phyloP scores from a whole-genome alignment of 495 filamentous ascomycete genomes.

The Lasiosphaeriaceae sp. region DNA sequence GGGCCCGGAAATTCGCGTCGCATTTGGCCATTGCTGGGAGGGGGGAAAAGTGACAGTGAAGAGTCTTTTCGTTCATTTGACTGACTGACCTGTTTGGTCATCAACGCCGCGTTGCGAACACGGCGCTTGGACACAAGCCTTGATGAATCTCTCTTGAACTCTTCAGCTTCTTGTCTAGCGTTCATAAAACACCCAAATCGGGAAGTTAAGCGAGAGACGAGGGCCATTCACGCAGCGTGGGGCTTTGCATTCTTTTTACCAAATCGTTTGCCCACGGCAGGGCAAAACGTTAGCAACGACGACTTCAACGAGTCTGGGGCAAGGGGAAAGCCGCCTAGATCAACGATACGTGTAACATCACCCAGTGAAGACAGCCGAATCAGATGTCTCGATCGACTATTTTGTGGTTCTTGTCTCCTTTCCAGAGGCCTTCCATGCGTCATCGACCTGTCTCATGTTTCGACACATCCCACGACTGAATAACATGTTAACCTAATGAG shows the following conservation, averaged over 20 bases:
- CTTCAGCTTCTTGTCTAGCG: neutral
- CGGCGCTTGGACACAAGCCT: no score
- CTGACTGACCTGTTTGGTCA: no score
- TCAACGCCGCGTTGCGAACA: no score
- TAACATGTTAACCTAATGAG: neutral
- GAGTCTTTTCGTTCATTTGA: no score
- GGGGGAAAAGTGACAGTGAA: no score
- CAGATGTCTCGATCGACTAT: neutral
- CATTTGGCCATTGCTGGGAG: neutral
- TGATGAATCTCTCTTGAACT: no score
- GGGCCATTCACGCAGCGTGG: neutral
- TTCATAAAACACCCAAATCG: neutral
- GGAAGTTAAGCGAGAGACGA: neutral
- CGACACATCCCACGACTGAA: neutral
- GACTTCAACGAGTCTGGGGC: neutral
- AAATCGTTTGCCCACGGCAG: constrained; percentile 25
- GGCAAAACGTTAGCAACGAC: constrained; percentile 25
- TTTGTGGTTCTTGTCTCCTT: constrained; percentile 1
- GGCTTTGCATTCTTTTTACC: constrained; percentile 20
- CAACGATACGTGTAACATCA: neutral
- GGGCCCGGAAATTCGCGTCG: neutral
- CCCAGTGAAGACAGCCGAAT: neutral
- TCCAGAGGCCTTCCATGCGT: constrained; percentile 13
- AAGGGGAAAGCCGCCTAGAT: neutral
- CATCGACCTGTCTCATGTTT: constrained; percentile 1